Conservation (phyloP, 2,329 filamentous ascomycete species). For the Blastomyces parvus region DNA sequence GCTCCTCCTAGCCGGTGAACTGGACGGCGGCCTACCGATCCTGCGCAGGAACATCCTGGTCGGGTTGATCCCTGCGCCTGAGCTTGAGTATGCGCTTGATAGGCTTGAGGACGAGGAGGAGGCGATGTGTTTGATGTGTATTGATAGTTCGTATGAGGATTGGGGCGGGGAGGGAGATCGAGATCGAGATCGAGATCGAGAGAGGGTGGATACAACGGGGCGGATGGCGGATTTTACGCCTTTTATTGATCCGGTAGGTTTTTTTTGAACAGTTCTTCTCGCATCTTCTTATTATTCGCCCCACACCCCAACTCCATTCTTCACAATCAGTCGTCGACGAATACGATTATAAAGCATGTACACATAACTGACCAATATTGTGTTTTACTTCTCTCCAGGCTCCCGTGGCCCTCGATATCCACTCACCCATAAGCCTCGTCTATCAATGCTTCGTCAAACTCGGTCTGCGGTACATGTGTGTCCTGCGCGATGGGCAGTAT, state of each 20-base stretch:
- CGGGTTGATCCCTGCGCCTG: slow-evolving; percentile 84
- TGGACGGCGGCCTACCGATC: slow-evolving; percentile 87
- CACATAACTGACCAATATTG: background rate
- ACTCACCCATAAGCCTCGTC: slow-evolving; percentile 85
- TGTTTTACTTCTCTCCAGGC: slow-evolving; percentile 41
- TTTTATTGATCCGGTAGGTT: slow-evolving; percentile 73
- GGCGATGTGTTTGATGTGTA: slow-evolving; percentile 69
- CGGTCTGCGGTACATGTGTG: slow-evolving; percentile 84
- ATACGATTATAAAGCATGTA: background rate
- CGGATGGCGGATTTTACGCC: slow-evolving; percentile 79
- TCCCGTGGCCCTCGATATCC: slow-evolving; percentile 77
- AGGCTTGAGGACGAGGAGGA: slow-evolving; percentile 65
- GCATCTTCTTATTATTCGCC: background rate
- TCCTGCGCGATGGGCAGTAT: slow-evolving; percentile 72
- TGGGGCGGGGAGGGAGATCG: slow-evolving; percentile 20
- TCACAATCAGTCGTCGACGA: too few species aligned
- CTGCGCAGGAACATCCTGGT: slow-evolving; percentile 69
- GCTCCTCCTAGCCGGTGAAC: slow-evolving; percentile 74
- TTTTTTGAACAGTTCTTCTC: background rate
- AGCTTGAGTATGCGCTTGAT: slow-evolving; percentile 87
- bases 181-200: slow-evolving; percentile 33
- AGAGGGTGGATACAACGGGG: slow-evolving; percentile 48
- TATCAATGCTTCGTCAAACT: slow-evolving; percentile 96
- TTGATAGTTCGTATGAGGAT: slow-evolving; percentile 44
- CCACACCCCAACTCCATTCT: background rate